A percentile compares a stretch with the other conserved stretches of the same genome.
Evolutionary conservation across 2,329 filamentous ascomycete genomes (phyloP).

Genomic region (Pezicula carpinea): DNA sequence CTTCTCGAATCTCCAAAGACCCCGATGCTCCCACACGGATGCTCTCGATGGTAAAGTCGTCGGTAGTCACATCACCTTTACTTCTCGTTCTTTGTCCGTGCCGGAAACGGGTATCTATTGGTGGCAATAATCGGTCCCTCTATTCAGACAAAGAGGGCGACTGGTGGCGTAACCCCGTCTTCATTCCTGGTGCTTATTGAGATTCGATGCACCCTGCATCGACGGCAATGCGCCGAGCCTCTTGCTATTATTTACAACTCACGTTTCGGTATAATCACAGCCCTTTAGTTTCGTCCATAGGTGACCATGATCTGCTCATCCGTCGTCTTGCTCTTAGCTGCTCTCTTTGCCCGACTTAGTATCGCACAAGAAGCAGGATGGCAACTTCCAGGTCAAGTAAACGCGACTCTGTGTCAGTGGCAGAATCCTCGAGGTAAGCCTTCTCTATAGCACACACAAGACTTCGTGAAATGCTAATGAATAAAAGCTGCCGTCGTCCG

Average conservation of each 20-base stretch:
- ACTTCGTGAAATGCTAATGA: conserved; percentile 19
- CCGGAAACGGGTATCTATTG: background rate
- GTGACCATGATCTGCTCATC: background rate
- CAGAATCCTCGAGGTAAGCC: conserved; percentile 28
- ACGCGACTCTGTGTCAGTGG: conserved; percentile 55
- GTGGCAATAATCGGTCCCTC: background rate
- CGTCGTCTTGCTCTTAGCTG: background rate
- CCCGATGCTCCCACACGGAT: background rate
- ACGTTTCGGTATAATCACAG: background rate
- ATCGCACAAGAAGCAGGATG: background rate
- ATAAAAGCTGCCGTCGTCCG: conserved; percentile 47
- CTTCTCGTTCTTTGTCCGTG: background rate
- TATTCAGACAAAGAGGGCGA: background rate
- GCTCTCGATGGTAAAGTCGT: background rate
- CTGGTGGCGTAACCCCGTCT: background rate
- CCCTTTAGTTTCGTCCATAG: too few relatives aligned
- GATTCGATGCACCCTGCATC: background rate
- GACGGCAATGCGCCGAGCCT: background rate
- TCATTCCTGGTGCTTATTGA: background rate
- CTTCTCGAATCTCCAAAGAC: background rate
- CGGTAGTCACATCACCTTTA: background rate
- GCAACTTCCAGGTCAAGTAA: conserved; percentile 38
- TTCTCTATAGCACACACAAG: conserved; percentile 12
- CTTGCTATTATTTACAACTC: too few relatives aligned
- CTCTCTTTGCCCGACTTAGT: background rate